phyloP scores from a whole-genome alignment of 2,329 filamentous ascomycete species.

The Aureobasidium leucospermi region DNA sequence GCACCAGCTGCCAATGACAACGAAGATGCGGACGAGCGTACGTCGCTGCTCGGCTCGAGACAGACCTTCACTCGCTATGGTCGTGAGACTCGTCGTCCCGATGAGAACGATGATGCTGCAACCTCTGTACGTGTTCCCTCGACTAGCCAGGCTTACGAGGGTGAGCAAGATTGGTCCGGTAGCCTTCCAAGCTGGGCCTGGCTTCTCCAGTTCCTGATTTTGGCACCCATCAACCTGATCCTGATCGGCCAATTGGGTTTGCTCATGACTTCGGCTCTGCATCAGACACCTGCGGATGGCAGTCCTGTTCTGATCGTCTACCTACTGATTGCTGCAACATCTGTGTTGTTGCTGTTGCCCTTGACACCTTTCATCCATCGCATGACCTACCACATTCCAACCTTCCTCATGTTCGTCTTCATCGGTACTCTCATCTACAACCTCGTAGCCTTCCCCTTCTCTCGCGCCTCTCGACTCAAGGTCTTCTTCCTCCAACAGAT shows the following conservation, averaged over 20 bases:
- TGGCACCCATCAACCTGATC: constrained; percentile 71
- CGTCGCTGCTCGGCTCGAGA: constrained; percentile 42
- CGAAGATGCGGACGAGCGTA: constrained; percentile 47
- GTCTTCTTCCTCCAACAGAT: constrained; percentile 78
- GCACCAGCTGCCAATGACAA: constrained; percentile 30
- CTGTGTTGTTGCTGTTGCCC: constrained; percentile 66
- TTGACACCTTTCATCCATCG: constrained; percentile 80
- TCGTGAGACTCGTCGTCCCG: constrained; percentile 14
- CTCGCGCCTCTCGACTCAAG: constrained; percentile 69
- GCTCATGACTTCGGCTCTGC: constrained; percentile 61
- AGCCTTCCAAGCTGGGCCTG: constrained; percentile 76
- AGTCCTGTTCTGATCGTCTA: constrained; percentile 65
- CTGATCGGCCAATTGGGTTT: constrained; percentile 70
- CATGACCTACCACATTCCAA: constrained; percentile 72
- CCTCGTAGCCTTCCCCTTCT: constrained; percentile 82
- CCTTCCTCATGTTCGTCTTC: constrained; percentile 67
- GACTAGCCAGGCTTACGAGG: constrained; percentile 44
- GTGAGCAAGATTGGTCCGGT: constrained; percentile 81
- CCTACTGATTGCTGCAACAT: constrained; percentile 58
- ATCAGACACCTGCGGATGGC: constrained; percentile 81
- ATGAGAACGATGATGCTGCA: constrained; percentile 20
- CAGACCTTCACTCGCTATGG: constrained; percentile 18
- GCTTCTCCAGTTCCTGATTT: constrained; percentile 75
- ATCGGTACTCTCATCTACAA: constrained; percentile 76
- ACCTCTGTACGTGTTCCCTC: constrained; percentile 20